Conservation (phyloP, 768 basidiomycete genomes). For the Pulveroboletus sp. region DNA sequence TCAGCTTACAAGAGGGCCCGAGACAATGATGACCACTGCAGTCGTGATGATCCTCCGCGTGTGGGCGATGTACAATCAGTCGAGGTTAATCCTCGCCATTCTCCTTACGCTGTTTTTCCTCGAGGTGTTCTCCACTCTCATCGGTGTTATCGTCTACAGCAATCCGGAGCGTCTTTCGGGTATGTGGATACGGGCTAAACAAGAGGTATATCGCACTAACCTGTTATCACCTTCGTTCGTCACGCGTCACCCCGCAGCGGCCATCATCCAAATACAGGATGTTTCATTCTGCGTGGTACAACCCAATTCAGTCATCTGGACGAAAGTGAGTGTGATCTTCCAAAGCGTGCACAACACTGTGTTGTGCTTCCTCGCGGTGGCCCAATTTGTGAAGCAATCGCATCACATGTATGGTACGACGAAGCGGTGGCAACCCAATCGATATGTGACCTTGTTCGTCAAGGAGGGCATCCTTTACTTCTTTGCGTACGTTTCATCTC, state of each 20-base stretch:
- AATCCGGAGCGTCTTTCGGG: not conserved
- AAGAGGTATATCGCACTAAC: not conserved
- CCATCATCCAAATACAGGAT: not conserved
- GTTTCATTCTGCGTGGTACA: not conserved
- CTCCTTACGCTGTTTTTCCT: not conserved
- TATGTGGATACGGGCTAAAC: not conserved
- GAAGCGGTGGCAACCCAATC: slow-evolving; percentile 6
- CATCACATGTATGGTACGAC: slow-evolving; percentile 1
- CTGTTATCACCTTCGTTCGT: not conserved
- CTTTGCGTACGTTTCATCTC: slow-evolving; percentile 1
- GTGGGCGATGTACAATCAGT: slow-evolving; percentile 13
- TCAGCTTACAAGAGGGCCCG: too few relatives aligned
- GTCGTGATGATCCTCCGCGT: slow-evolving; percentile 6
- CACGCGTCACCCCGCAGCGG: not conserved
- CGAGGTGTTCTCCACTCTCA: not conserved
- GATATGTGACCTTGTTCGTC: slow-evolving; percentile 4
- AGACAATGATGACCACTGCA: not conserved
- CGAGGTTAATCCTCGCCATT: not conserved
- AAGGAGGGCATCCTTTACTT: too few relatives aligned
- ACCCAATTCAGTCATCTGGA: not conserved
- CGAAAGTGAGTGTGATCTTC: not conserved
- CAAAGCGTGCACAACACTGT: not conserved
- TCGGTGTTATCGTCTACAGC: not conserved
- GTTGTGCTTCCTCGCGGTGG: slow-evolving; percentile 1
- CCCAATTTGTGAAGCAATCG: slow-evolving; percentile 1